A percentile compares a stretch with the other conserved stretches of the same genome.
Evolutionary conservation across 805 yeast genomes (phyloP).

Genomic region (Cyberlindnera petersonii): DNA sequence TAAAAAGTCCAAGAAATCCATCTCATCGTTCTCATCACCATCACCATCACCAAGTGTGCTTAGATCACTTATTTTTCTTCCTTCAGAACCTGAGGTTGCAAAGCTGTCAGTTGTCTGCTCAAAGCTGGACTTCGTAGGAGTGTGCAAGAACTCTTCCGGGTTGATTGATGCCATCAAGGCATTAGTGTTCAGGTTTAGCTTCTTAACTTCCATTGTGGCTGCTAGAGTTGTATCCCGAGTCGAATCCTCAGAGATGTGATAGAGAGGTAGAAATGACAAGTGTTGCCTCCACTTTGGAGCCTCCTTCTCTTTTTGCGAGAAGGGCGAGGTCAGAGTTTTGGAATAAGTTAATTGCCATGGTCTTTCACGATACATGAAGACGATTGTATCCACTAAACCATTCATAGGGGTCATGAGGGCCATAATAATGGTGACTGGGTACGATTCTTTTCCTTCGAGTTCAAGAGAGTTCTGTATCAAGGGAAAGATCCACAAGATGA

Average conservation of each 20-base stretch:
- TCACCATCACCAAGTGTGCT: conserved; percentile 4
- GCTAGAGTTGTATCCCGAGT: conserved; percentile 1
- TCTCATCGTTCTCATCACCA: conserved; percentile 27
- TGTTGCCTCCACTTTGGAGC: conserved; percentile 36
- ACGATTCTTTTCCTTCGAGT: conserved; percentile 44
- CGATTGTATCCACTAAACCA: conserved; percentile 72
- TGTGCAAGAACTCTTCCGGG: conserved; percentile 16
- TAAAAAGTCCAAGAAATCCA: conserved; percentile 47
- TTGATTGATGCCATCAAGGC: conserved; percentile 14
- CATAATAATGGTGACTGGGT: conserved; percentile 63
- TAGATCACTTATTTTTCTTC: conserved; percentile 5
- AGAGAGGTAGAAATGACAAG: conserved; percentile 42
- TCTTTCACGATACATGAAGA: conserved; percentile 70
- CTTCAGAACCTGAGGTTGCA: background rate
- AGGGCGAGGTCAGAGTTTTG: conserved; percentile 25
- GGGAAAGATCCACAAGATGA: conserved; percentile 80
- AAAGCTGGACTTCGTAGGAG: conserved; percentile 6
- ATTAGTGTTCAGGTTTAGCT: conserved; percentile 7
- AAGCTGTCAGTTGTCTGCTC: conserved; percentile 1
- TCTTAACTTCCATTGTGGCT: conserved; percentile 3
- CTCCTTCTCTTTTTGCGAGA: conserved; percentile 27
- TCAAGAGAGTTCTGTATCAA: conserved; percentile 61
- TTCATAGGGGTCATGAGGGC: conserved; percentile 78
- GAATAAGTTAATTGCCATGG: conserved; percentile 60
- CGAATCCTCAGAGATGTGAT: conserved; percentile 35